Conservation (phyloP, 208 protist species). For the Porcisia deanei region DNA sequence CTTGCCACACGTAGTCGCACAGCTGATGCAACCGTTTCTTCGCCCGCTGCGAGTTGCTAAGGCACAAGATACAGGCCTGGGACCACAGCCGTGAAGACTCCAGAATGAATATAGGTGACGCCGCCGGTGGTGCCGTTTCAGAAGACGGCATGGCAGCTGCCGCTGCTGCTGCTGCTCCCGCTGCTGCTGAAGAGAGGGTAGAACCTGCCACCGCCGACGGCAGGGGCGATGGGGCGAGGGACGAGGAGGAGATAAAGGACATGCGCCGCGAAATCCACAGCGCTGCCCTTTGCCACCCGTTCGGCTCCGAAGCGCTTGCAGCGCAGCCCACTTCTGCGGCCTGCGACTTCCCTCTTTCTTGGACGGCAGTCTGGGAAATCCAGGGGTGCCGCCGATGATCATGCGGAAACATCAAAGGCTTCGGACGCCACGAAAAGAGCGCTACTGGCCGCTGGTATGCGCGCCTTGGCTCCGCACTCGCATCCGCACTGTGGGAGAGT, state of each 20-base stretch:
- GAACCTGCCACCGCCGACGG: not conserved
- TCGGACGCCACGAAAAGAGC: constrained; percentile 1
- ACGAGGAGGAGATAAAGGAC: constrained; percentile 29
- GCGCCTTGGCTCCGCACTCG: not conserved
- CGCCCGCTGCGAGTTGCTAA: constrained; percentile 11
- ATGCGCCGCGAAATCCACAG: constrained; percentile 18
- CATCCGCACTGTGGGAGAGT: not conserved
- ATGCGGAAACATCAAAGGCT: constrained; percentile 7
- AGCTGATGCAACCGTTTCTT: constrained; percentile 11
- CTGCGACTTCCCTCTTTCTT: not conserved
- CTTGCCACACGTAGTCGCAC: constrained; percentile 26
- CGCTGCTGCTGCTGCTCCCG: not conserved
- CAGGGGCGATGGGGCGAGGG: not conserved
- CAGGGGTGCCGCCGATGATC: not conserved
- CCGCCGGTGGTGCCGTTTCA: not conserved
- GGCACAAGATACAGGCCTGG: constrained; percentile 5
- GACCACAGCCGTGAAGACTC: constrained; percentile 12
- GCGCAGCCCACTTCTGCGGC: not conserved
- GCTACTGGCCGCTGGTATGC: not conserved
- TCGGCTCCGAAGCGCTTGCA: not conserved
- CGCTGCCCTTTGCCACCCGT: not conserved
- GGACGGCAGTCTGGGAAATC: not conserved
- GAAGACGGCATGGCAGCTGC: not conserved
- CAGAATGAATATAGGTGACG: not conserved
- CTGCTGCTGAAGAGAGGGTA: constrained; percentile 1